A percentile compares a stretch with the other conserved stretches of the same genome.
Evolutionary conservation across 768 basidiomycete species (phyloP).

Genomic region (Trametes villosa): DNA sequence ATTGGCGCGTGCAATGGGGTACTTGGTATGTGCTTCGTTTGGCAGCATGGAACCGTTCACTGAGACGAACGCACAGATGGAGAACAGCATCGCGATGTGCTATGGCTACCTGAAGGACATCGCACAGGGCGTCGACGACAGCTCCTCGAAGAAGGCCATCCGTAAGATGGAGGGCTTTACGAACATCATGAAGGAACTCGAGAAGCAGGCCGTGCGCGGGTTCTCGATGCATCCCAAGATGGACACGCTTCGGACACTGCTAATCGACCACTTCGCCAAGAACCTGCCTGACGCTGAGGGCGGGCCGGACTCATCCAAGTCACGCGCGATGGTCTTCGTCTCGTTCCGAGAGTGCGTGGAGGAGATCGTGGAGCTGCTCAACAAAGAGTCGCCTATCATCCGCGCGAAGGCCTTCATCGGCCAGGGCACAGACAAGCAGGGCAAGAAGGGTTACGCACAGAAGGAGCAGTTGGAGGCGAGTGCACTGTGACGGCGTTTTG

Average conservation of each 20-base stretch:
- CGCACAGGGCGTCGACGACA: conserved; percentile 41
- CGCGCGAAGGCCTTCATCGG: conserved; percentile 89
- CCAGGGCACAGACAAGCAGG: conserved; percentile 83
- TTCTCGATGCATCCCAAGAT: conserved; percentile 88
- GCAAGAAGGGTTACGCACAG: conserved; percentile 87
- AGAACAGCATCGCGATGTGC: conserved; percentile 82
- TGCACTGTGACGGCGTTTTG: neutral
- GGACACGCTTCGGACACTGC: conserved; percentile 74
- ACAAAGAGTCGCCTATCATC: conserved; percentile 76
- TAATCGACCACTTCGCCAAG: conserved; percentile 79
- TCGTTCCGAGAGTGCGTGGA: conserved; percentile 90
- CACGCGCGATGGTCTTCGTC: conserved; percentile 93
- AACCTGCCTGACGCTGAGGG: conserved; percentile 47
- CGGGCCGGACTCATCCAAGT: conserved; percentile 37
- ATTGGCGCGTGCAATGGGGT: conserved; percentile 84
- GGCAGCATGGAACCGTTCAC: neutral
- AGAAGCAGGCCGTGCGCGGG: conserved; percentile 55
- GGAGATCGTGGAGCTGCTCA: conserved; percentile 83
- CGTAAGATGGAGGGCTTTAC: conserved; percentile 63
- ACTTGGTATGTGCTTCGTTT: conserved; percentile 62
- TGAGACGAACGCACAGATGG: conserved; percentile 60
- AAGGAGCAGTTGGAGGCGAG: conserved; percentile 86
- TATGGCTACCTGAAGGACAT: conserved; percentile 63
- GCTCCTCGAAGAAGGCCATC: conserved; percentile 49
- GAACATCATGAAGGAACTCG: conserved; percentile 68